Evolutionary conservation across 176 grass and related monocot genomes (phyloP).

Genomic region (Secale cereale): DNA sequence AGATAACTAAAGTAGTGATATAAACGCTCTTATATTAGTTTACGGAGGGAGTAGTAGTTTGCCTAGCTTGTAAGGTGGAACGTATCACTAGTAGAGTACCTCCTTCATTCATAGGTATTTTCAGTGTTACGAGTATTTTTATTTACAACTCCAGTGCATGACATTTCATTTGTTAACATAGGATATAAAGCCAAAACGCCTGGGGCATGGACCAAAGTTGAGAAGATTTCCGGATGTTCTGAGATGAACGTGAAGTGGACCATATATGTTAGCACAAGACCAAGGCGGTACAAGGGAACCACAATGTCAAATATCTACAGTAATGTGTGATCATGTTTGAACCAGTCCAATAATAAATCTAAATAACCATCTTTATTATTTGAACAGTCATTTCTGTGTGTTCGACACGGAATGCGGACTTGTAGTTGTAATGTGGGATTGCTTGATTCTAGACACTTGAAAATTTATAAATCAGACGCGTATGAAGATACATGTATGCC

Average conservation of each 20-base stretch:
- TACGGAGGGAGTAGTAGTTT: too few relatives aligned
- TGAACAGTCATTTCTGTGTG: neutral
- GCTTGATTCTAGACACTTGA: too few relatives aligned
- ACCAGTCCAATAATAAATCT: neutral
- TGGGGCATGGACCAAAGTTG: constrained; percentile 49
- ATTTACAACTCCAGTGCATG: neutral
- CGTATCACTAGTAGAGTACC: neutral
- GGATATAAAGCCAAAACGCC: constrained; percentile 72
- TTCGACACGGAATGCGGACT: neutral
- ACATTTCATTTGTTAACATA: constrained; percentile 35
- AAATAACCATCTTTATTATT: neutral
- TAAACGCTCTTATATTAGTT: too few relatives aligned
- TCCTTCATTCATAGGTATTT: neutral
- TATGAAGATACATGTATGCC: neutral
- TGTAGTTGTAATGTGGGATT: neutral
- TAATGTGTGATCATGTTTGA: neutral
- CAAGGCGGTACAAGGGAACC: constrained; percentile 11
- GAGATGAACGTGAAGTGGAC: constrained; percentile 53
- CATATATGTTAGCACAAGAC: constrained; percentile 46
- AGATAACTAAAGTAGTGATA: too few relatives aligned
- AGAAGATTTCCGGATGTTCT: constrained; percentile 64
- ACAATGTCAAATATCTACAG: constrained; percentile 9
- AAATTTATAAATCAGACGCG: neutral
- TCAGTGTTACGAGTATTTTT: neutral
- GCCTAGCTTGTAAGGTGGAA: neutral